Conservation (phyloP, 257 asterid genomes). For the Nemophila menziesii region DNA sequence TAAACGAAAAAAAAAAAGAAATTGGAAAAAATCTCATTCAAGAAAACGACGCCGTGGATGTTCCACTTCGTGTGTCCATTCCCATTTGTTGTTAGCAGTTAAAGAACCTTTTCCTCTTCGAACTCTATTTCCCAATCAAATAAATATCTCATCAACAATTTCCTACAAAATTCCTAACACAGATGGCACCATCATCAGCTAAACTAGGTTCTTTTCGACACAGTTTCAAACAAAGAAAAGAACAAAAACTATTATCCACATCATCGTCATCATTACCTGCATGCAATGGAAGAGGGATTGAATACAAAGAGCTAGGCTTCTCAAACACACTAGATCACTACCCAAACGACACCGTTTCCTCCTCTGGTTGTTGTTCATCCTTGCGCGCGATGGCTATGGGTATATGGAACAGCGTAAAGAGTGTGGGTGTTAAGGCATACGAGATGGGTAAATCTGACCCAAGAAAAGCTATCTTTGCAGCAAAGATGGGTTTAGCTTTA, state of each 20-base stretch:
- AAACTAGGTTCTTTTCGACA: slow-evolving; percentile 22
- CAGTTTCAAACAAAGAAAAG: slow-evolving; percentile 23
- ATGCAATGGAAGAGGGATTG: slow-evolving; percentile 5
- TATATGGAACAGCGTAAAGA: slow-evolving; percentile 15
- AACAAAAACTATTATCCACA: slow-evolving; percentile 16
- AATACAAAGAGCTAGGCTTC: slow-evolving; percentile 14
- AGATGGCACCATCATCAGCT: neutral
- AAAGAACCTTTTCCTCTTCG: neutral
- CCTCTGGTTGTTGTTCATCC: slow-evolving; percentile 11
- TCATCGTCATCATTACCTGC: slow-evolving; percentile 1
- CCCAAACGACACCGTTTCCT: neutral
- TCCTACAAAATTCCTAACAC: neutral
- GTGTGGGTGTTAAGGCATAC: slow-evolving; percentile 21
- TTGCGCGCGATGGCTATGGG: slow-evolving; percentile 3
- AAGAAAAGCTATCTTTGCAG: slow-evolving; percentile 45
- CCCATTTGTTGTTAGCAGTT: neutral
- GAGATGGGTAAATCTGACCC: slow-evolving; percentile 64
- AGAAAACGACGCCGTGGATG: neutral
- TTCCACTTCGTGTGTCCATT: neutral
- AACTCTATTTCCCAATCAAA: neutral
- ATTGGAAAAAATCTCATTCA: neutral
- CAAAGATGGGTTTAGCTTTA: slow-evolving; percentile 59
- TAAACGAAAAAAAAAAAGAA: too few species aligned
- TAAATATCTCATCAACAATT: neutral
- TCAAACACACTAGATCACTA: neutral